Percentiles rank a stretch among this genome's conserved stretches.
Conservation (phyloP, 805 yeast genomes). For the Debaryomyces maramus region DNA sequence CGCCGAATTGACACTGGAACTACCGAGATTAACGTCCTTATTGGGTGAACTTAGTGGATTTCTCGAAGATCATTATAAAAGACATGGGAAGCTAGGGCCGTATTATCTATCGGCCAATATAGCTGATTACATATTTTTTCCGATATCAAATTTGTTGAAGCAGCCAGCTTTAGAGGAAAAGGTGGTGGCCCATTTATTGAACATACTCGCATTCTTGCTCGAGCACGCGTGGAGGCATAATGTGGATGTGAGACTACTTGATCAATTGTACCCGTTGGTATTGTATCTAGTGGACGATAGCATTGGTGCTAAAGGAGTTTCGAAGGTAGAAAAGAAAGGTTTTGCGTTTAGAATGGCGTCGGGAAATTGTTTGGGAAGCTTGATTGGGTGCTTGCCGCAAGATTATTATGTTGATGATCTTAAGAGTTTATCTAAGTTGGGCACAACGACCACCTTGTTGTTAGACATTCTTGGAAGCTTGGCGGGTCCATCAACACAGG, state of each 20-base stretch:
- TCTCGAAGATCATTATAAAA: slow-evolving; percentile 16
- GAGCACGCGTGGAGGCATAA: slow-evolving; percentile 31
- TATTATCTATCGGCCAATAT: slow-evolving; percentile 30
- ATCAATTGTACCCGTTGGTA: slow-evolving; percentile 37
- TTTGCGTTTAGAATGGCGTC: slow-evolving; percentile 18
- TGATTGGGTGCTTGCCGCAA: slow-evolving; percentile 17
- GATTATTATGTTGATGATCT: slow-evolving; percentile 17
- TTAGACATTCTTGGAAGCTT: slow-evolving; percentile 17
- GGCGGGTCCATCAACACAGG: slow-evolving; percentile 13
- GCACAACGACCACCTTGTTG: slow-evolving; percentile 26
- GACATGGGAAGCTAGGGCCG: slow-evolving; percentile 1
- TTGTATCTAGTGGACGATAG: slow-evolving; percentile 22
- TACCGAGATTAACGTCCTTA: slow-evolving; percentile 9
- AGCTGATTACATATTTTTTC: slow-evolving; percentile 45
- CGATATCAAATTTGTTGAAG: slow-evolving; percentile 34
- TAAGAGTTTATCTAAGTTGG: slow-evolving; percentile 26
- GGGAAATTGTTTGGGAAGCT: slow-evolving; percentile 13
- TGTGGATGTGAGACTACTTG: slow-evolving; percentile 23
- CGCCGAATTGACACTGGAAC: slow-evolving; percentile 8
- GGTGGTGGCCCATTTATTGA: slow-evolving; percentile 23
- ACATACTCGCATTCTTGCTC: slow-evolving; percentile 29
- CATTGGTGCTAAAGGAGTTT: slow-evolving; percentile 5
- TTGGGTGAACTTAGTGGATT: slow-evolving; percentile 10
- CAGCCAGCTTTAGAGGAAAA: slow-evolving; percentile 21
- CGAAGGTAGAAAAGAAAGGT: slow-evolving; percentile 7